phyloP scores from a whole-genome alignment of 2,329 filamentous ascomycete species.

The Penicillium sp. region DNA sequence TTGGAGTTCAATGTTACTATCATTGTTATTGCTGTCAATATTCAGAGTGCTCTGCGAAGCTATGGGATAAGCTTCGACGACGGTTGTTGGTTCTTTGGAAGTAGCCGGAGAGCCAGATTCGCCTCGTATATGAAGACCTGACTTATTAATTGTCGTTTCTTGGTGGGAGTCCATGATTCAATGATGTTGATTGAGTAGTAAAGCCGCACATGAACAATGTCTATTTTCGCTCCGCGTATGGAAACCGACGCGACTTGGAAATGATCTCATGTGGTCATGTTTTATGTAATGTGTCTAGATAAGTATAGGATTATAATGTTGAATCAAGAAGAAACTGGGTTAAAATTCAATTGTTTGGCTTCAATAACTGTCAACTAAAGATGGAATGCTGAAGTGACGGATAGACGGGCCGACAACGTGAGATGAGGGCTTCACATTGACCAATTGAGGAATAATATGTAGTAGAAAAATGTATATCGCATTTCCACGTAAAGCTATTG shows the following conservation, averaged over 20 bases:
- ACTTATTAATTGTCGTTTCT: neutral
- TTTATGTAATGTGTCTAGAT: neutral
- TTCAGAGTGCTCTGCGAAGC: neutral
- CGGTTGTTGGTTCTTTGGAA: neutral
- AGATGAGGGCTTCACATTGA: neutral
- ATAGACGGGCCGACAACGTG: neutral
- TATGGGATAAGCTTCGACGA: neutral
- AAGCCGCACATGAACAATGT: neutral
- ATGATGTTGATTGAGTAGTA: neutral
- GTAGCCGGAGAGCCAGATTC: neutral
- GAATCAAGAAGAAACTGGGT: neutral
- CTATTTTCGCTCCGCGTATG: neutral
- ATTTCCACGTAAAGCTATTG: neutral
- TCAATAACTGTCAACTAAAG: neutral
- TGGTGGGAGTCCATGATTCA: neutral
- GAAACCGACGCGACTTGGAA: neutral
- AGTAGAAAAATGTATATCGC: neutral
- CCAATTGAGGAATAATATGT: neutral
- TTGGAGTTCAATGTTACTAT: constrained; percentile 2
- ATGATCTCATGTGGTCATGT: neutral
- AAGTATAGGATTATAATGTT: neutral
- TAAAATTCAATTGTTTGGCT: neutral
- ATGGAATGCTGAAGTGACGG: neutral
- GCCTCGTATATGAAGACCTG: neutral
- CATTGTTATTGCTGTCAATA: neutral